Percentiles rank a stretch among this genome's conserved stretches.
phyloP scores from a whole-genome alignment of 768 basidiomycete species.

The Arthromyces matolae region DNA sequence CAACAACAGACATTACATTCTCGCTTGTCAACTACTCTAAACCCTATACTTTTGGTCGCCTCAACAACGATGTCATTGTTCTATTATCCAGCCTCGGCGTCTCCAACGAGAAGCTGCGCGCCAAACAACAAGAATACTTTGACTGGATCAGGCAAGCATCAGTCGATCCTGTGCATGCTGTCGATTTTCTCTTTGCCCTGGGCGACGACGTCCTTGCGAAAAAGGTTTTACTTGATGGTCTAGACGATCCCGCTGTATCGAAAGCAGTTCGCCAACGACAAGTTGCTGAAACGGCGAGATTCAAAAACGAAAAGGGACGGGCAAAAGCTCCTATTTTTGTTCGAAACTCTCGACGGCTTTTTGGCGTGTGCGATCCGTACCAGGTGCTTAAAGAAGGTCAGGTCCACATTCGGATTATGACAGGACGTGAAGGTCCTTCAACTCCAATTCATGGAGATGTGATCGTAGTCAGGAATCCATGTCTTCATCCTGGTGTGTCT shows the following conservation, averaged over 20 bases:
- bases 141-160: conserved; percentile 54
- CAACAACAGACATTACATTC: conserved; percentile 54
- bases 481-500: conserved; percentile 60
- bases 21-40: conserved; percentile 63
- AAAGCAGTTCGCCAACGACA: conserved; percentile 42
- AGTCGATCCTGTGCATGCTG: conserved; percentile 41
- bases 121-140: conserved; percentile 57
- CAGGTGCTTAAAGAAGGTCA: conserved; percentile 59
- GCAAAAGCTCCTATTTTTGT: conserved; percentile 57
- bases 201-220: conserved; percentile 49
- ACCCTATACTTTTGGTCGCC: conserved; percentile 60
- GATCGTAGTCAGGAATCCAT: conserved; percentile 64
- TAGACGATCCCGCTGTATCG: conserved; percentile 41
- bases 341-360: conserved; percentile 57
- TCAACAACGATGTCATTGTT: conserved; percentile 69
- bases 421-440: conserved; percentile 44
- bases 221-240: conserved; percentile 49
- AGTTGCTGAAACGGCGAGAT: conserved; percentile 45
- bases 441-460: conserved; percentile 61
- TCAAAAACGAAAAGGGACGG: conserved; percentile 49
- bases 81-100: conserved; percentile 63
- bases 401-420: conserved; percentile 58
- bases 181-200: conserved; percentile 54
- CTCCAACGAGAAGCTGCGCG: conserved; percentile 46
- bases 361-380: conserved; percentile 67